These are phyloP conservation scores for Eucalyptus globulus DNA, from an alignment of 345 rosid genomes.

Conservation along the genomic window DNA sequence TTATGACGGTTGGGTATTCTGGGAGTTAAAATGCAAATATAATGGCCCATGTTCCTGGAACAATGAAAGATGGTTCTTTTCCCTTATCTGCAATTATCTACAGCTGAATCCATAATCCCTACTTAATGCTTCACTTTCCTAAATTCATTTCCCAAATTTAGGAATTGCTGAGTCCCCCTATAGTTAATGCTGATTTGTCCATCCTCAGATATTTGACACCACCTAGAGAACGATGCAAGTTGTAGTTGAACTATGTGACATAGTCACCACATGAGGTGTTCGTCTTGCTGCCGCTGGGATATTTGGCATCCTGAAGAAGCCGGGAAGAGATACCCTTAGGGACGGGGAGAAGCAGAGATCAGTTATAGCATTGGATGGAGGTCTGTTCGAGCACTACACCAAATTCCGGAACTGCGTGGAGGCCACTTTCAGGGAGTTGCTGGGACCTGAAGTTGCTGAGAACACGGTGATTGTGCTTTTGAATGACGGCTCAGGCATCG, in stretches of 20 bases:
- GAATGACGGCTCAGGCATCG: too few species aligned
- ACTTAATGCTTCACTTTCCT: neutral
- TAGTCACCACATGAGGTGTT: slow-evolving; percentile 26
- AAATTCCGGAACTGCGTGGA: too few species aligned
- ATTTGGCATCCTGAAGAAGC: too few species aligned
- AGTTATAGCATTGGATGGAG: too few species aligned
- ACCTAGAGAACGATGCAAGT: neutral
- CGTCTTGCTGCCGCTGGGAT: slow-evolving; percentile 37
- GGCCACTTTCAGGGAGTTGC: too few species aligned
- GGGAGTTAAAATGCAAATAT: neutral
- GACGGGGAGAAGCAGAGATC: too few species aligned
- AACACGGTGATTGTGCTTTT: too few species aligned
- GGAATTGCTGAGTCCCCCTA: neutral
- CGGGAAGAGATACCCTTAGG: too few species aligned
- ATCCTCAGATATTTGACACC: slow-evolving; percentile 11
- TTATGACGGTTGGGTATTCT: neutral
- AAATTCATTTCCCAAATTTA: neutral
- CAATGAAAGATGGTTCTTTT: neutral
- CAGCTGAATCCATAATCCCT: neutral
- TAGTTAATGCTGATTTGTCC: neutral
- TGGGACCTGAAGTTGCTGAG: too few species aligned
- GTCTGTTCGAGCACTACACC: too few species aligned
- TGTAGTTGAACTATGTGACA: slow-evolving; percentile 18
- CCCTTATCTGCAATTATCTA: neutral
- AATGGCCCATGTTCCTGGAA: neutral